phyloP scores from a whole-genome alignment of 78 protist species.

The Mantamonas sphyraenae region DNA sequence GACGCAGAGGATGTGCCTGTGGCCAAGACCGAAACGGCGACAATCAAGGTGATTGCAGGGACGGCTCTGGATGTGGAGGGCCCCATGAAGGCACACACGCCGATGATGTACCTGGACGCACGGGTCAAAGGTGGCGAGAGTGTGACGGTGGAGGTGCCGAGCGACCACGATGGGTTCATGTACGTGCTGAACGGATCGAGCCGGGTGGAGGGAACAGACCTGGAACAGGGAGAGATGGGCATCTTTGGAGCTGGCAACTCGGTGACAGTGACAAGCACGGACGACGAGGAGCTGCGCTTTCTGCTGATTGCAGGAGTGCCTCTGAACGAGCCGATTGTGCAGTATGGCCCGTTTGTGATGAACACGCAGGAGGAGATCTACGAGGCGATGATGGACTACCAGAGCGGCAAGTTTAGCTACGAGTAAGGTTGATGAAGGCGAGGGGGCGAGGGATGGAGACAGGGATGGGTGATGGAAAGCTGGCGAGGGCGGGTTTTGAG shows the following conservation, averaged over 20 bases:
- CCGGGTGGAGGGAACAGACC: background rate
- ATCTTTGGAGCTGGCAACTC: constrained; percentile 1
- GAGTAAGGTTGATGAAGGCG: no score
- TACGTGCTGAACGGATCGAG: background rate
- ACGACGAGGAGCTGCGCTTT: constrained; percentile 19
- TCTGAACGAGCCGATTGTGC: constrained; percentile 53
- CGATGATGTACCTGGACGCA: constrained; percentile 6
- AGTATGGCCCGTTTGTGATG: constrained; percentile 81
- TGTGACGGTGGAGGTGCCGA: background rate
- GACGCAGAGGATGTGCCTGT: constrained; percentile 14
- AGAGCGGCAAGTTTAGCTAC: no score
- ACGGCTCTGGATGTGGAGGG: background rate
- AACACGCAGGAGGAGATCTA: constrained; percentile 65
- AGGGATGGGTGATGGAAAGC: no score
- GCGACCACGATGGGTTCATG: background rate
- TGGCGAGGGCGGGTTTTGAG: no score
- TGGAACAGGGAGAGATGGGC: constrained; percentile 7
- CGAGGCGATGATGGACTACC: constrained; percentile 57
- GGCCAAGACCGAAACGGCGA: constrained; percentile 3
- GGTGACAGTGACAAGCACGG: background rate
- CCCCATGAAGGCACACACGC: background rate
- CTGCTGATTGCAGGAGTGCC: constrained; percentile 46
- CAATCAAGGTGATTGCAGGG: constrained; percentile 8
- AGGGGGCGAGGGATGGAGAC: no score
- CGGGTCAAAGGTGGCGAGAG: background rate